Evolutionary conservation across 345 rosid species (phyloP).

Genomic region (Syzygium aromaticum): DNA sequence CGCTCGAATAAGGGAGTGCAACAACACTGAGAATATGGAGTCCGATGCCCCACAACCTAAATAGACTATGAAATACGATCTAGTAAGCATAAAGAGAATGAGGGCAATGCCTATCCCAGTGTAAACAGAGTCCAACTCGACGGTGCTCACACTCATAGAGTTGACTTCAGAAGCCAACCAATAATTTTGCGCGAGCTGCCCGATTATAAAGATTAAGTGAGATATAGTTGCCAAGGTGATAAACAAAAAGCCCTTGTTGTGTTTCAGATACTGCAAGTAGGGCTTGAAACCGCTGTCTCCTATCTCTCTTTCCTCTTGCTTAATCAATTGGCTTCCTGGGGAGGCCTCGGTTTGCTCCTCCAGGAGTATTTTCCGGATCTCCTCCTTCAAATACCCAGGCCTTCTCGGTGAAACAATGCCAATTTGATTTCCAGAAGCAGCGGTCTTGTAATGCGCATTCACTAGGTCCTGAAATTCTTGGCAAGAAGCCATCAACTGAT

Average conservation of each 20-base stretch:
- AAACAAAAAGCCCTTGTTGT: slow-evolving; percentile 19
- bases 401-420: neutral
- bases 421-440: slow-evolving; percentile 3
- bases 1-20: slow-evolving; percentile 28
- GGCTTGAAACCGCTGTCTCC: slow-evolving; percentile 46
- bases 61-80: slow-evolving; percentile 8
- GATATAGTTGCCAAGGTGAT: slow-evolving; percentile 4
- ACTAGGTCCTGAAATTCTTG: slow-evolving; percentile 40
- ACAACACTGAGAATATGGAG: slow-evolving; percentile 18
- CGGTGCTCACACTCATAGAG: slow-evolving; percentile 8
- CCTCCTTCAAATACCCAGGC: slow-evolving; percentile 4
- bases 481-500: slow-evolving; percentile 25
- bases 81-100: slow-evolving; percentile 14
- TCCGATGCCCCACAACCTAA: slow-evolving; percentile 21
- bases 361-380: slow-evolving; percentile 7
- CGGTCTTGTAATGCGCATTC: slow-evolving; percentile 22
- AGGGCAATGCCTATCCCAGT: slow-evolving; percentile 7
- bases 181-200: slow-evolving; percentile 21
- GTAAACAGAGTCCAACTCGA: slow-evolving; percentile 11
- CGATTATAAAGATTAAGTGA: slow-evolving; percentile 11
- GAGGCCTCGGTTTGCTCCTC: slow-evolving; percentile 2
- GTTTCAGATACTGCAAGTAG: slow-evolving; percentile 34
- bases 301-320: slow-evolving; percentile 38
- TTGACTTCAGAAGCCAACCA: slow-evolving; percentile 29
- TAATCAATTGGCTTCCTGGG: slow-evolving; percentile 27